phyloP scores from a whole-genome alignment of 2,329 filamentous ascomycete genomes.

The Aspergillus ochraceoroseus region DNA sequence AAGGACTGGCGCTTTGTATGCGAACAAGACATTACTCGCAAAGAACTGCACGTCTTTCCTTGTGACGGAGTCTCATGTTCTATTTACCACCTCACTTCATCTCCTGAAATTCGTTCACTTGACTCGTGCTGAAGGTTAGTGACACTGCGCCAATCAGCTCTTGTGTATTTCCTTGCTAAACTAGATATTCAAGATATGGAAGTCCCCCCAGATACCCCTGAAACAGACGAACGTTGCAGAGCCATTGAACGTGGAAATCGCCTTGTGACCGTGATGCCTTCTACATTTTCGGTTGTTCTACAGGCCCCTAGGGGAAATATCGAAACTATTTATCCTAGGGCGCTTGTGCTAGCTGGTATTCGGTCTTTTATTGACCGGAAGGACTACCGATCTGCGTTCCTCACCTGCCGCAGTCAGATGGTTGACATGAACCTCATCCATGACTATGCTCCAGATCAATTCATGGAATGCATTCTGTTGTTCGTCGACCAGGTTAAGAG shows the following conservation, averaged over 20 bases:
- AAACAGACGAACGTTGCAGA: constrained; percentile 85
- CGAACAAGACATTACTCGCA: constrained; percentile 65
- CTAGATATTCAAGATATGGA: constrained; percentile 60
- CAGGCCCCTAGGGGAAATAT: constrained; percentile 96
- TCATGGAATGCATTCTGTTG: constrained; percentile 66
- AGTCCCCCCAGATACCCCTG: constrained; percentile 79
- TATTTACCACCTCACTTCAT: constrained; percentile 90
- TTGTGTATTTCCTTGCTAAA: not conserved
- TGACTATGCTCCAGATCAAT: constrained; percentile 83
- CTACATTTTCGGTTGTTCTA: constrained; percentile 75
- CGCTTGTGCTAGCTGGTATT: constrained; percentile 87
- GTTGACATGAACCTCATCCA: constrained; percentile 98
- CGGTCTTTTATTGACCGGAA: constrained; percentile 71
- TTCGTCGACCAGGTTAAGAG: constrained; percentile 84
- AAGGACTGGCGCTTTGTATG: constrained; percentile 70
- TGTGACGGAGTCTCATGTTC: constrained; percentile 72
- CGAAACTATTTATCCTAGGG: constrained; percentile 89
- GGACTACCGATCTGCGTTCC: constrained; percentile 78
- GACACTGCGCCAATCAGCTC: constrained; percentile 23
- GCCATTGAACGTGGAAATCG: constrained; percentile 85
- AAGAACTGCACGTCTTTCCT: constrained; percentile 92
- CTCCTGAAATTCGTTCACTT: constrained; percentile 92
- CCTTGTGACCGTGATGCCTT: constrained; percentile 83
- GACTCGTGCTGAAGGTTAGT: constrained; percentile 56
- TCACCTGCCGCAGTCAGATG: constrained; percentile 82